These are phyloP conservation scores for Coemansia sp. DNA, from an alignment of 192 early-diverging fungal genomes.

Conservation along the genomic window DNA sequence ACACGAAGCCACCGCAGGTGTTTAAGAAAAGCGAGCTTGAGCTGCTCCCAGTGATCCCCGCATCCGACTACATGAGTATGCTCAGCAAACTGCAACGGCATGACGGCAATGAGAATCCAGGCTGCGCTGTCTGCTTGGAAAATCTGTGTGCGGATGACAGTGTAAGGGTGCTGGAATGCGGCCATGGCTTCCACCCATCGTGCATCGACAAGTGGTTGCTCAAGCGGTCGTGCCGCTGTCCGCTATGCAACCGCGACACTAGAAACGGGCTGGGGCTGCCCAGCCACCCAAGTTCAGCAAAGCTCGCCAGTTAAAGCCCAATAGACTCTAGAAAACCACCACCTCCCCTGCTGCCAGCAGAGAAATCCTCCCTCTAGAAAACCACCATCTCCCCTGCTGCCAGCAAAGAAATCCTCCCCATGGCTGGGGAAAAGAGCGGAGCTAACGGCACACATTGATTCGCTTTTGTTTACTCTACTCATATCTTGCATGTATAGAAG, in stretches of 20 bases:
- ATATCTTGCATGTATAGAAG: no score
- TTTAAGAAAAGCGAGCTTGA: constrained; percentile 18
- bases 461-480: no score
- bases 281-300: constrained; percentile 22
- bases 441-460: no score
- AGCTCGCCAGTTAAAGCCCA: constrained; percentile 16
- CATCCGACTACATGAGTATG: constrained; percentile 4
- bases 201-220: constrained; percentile 51
- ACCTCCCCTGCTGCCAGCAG: neutral
- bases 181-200: constrained; percentile 34
- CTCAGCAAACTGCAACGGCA: neutral
- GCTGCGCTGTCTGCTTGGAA: constrained; percentile 45
- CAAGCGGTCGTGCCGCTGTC: constrained; percentile 43
- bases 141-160: constrained; percentile 4
- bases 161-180: constrained; percentile 40
- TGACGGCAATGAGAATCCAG: neutral
- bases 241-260: constrained; percentile 43
- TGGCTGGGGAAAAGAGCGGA: no score
- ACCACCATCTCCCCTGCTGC: no score
- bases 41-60: constrained; percentile 12
- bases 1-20: constrained; percentile 4
- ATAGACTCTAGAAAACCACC: no score
- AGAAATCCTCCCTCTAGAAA: no score
- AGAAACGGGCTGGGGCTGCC: constrained; percentile 21
- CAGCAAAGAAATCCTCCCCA: no score